Evolutionary conservation across 805 yeast genomes (phyloP), one percentile per base, ranked within the genome.

Genomic region (Blastobotrys attinorum): DNA sequence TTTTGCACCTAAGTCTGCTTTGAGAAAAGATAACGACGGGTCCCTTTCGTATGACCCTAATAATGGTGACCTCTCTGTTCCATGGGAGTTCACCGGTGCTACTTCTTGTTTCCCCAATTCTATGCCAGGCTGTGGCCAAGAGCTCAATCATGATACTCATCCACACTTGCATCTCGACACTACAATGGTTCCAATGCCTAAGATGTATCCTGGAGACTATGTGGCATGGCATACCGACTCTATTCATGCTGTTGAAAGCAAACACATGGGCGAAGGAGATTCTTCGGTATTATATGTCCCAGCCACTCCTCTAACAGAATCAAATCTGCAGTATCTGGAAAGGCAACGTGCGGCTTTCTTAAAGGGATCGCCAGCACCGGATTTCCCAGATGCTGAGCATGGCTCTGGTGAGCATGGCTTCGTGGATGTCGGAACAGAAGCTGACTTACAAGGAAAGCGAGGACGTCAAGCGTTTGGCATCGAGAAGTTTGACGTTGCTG

Each of bases 201-300:
- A 56, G 15, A 69, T 69, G n/a, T 41, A 60, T 2, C 62, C 70
- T 10, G 75, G 75, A 4, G 73, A 69, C 51, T 59, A 56, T 45
- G 70, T 70, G 1, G 62, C 64, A 42, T 70, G 73, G 73, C 75
- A 70, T 44, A 59, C 66, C 42, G 74, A 69, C 47, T 41, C 60
- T 21, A 59, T 63, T 13, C 75, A 70, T 48, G 64, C 65, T 10
- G 72, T 70, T 21, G 73, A 70, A 42, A 47, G 55, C 16, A 59
- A 50, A 3, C 71, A 66, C 46, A 44, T 43, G 4, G 72, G 72
- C 4, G 29, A 31, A 2, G 27, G 41, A 6, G 67, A 66, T 46
- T 66, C 75, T 3, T 56, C 66, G 6, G 74, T 69, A 4, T 47
- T 68, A 46, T 70, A 61, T 48, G 58, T 61, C 42, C 67, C 70